Evolutionary conservation across 345 rosid species (phyloP).

Genomic region (Brassica nigra): DNA sequence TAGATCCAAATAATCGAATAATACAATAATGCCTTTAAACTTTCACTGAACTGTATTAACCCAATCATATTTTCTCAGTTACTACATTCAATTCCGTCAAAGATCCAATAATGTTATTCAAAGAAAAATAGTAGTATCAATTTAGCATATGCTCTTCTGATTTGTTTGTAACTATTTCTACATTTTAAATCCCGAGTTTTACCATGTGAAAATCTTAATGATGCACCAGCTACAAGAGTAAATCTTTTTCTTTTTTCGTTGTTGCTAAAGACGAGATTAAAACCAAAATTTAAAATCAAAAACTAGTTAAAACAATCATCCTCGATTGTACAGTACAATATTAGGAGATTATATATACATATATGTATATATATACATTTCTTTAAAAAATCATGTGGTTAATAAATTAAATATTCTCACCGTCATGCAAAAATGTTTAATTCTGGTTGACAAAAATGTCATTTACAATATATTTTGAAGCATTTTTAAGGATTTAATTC

Average conservation of each 20-base stretch:
- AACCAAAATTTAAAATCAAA: too few species aligned
- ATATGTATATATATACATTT: too few species aligned
- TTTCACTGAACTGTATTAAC: conserved; percentile 25
- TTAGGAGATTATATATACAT: background rate
- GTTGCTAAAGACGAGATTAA: background rate
- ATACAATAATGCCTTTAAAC: conserved; percentile 15
- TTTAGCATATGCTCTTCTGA: background rate
- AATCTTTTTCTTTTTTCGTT: background rate
- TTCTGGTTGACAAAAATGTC: background rate
- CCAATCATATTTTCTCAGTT: conserved; percentile 28
- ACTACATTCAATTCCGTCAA: conserved; percentile 23
- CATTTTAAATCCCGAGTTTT: background rate
- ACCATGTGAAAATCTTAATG: background rate
- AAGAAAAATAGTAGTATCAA: background rate
- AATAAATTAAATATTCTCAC: background rate
- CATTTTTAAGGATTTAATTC: background rate
- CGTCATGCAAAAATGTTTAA: background rate
- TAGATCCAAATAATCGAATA: conserved; percentile 25
- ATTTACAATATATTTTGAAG: background rate
- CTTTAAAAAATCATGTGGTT: background rate
- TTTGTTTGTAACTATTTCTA: background rate
- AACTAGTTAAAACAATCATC: too few species aligned
- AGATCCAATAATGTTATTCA: conserved; percentile 3
- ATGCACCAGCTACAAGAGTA: background rate
- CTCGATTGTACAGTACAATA: background rate